A percentile compares a stretch with the other conserved stretches of the same genome.
These are phyloP conservation scores for Luffa acutangula DNA, from an alignment of 306 rosid genomes.

Conservation along the genomic window DNA sequence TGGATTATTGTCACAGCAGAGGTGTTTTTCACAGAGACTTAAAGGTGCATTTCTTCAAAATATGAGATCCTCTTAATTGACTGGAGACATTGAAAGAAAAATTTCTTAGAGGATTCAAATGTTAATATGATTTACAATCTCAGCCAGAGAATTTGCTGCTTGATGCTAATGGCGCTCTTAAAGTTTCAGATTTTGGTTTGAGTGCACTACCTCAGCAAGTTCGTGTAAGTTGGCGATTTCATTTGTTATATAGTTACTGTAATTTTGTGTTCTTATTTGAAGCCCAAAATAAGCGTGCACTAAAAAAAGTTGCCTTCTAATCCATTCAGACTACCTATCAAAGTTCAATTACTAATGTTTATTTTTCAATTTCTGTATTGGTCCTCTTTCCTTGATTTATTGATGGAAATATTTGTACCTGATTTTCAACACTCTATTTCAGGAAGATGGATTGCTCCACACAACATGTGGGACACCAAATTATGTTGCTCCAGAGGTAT, in stretches of 20 bases:
- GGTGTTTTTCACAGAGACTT: constrained; percentile 14
- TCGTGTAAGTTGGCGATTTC: constrained; percentile 45
- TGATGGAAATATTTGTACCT: background rate
- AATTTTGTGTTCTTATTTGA: background rate
- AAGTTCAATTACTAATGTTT: background rate
- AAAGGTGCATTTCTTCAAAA: constrained; percentile 28
- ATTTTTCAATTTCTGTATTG: background rate
- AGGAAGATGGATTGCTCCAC: constrained; percentile 16
- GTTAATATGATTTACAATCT: constrained; percentile 17
- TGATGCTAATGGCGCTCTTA: constrained; percentile 8
- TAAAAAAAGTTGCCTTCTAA: background rate
- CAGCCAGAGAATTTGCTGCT: constrained; percentile 25
- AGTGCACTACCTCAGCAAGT: constrained; percentile 37
- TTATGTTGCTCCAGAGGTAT: constrained; percentile 21
- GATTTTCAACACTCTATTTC: constrained; percentile 2
- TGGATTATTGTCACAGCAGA: constrained; percentile 15
- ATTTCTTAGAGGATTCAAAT: background rate
- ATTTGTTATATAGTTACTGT: background rate
- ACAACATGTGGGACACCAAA: constrained; percentile 14
- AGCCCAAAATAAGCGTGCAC: background rate
- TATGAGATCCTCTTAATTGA: background rate
- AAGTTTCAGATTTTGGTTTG: constrained; percentile 18
- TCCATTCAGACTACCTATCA: background rate
- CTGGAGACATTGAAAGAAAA: background rate
- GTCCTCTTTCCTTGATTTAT: background rate